These are phyloP conservation scores for Cladosporium colombiae DNA, from an alignment of 2,329 filamentous ascomycete genomes.

Conservation along the genomic window DNA sequence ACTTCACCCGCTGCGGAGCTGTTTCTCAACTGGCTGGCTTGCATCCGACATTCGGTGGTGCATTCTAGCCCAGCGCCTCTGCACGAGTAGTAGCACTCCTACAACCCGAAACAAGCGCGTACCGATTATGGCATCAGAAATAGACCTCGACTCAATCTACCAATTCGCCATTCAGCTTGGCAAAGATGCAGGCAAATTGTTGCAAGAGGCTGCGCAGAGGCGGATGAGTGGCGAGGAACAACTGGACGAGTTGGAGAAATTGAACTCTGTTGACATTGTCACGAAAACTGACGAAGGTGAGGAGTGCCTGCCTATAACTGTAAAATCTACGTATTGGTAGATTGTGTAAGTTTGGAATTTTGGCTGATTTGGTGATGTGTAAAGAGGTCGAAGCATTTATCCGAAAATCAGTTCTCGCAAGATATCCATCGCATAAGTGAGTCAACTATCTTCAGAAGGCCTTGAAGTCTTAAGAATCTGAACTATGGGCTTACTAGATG, in stretches of 20 bases:
- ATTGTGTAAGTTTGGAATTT: constrained; percentile 1
- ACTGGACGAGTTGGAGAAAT: constrained; percentile 62
- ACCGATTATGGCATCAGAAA: constrained; percentile 1
- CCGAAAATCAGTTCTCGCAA: constrained; percentile 56
- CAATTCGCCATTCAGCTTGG: constrained; percentile 69
- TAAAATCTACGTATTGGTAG: too few species aligned
- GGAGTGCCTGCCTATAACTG: constrained; percentile 11
- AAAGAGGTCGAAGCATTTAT: constrained; percentile 73
- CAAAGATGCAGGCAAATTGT: constrained; percentile 67
- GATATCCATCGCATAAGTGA: constrained; percentile 68
- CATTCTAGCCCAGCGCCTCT: neutral
- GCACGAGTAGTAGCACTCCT: neutral
- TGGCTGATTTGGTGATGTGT: neutral
- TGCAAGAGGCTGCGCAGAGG: constrained; percentile 64
- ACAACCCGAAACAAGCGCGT: neutral
- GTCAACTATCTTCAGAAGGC: constrained; percentile 31
- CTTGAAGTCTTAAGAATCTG: neutral
- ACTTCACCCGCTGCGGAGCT: constrained; percentile 1
- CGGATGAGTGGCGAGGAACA: constrained; percentile 49
- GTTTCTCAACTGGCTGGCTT: neutral
- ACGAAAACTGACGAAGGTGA: constrained; percentile 73
- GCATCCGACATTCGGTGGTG: neutral
- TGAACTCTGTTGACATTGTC: constrained; percentile 74
- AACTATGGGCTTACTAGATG: neutral
- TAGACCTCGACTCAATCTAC: constrained; percentile 65